Base-by-base conservation (phyloP, 192 early-diverging fungal species). In the Entomortierella chlamydospora region DNA sequence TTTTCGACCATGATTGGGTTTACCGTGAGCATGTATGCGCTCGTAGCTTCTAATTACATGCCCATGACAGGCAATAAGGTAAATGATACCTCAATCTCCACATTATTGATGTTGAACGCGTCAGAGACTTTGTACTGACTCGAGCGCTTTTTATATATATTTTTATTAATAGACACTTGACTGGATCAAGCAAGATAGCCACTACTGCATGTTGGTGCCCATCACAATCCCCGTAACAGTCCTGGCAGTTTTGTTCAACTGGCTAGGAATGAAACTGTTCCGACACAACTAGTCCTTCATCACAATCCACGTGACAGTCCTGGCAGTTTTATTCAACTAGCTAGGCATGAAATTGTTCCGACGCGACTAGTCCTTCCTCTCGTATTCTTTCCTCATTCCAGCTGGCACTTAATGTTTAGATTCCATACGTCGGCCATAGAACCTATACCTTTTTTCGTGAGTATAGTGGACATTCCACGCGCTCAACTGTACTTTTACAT, bases 191-290 rank as follows among this genome's bases (percentile, higher is more conserved):
- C 82, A 90, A 47, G 92, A 94, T 74, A 81, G 85, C 30, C 94
- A 97, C 79, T 98, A 95, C 80, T 92, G 92, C 45, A 85, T 92
- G 57, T 82, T 98, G 23, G 69, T 96, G 33, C 97, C 95, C 15
- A 83, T 95, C 25, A 91, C 95, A 1, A 87, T 89, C 7, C 88
- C 93, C 29, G 92, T 93, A 23, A 89, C 89, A 39, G 81, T 92
- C 6, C 90, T 93, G 70, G 91, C 91, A 64, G 86, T 94, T 29
- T 85, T 96, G 34, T 93, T 93, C 86, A 98, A 96, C 83, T 98
- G 97, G 97, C 86, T 98, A 33, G 95, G 97, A 17, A 93, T 97
- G 91, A 97, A 98, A 83, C 91, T 94, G 58, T 97, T 96, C 72
- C 83, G 94, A 13, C 95, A 97, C 58, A 98, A 95, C 72, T 92